Evolutionary conservation across 2,329 filamentous ascomycete species (phyloP).

Genomic region (Pestalotiopsis sp.): DNA sequence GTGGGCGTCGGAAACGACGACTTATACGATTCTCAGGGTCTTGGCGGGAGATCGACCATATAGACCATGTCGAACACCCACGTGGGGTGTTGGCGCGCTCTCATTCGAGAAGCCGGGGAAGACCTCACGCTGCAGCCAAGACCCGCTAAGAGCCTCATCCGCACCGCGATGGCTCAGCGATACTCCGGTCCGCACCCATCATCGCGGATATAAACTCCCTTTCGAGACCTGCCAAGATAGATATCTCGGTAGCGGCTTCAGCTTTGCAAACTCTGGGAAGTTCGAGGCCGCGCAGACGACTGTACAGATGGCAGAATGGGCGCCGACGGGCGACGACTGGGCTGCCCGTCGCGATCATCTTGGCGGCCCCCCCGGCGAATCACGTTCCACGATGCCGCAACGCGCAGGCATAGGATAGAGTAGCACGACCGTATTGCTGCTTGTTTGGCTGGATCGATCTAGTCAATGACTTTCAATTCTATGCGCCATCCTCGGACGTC

Average conservation of each 20-base stretch:
- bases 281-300: not conserved
- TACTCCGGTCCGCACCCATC: not conserved
- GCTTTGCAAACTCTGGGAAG: slow-evolving; percentile 2
- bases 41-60: slow-evolving; percentile 8
- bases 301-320: not conserved
- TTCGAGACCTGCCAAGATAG: slow-evolving; percentile 8
- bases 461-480: not conserved
- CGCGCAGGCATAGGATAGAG: not conserved
- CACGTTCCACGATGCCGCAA: not conserved
- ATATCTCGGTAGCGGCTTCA: slow-evolving; percentile 10
- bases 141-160: slow-evolving; percentile 11
- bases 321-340: not conserved
- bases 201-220: slow-evolving; percentile 1
- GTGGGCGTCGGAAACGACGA: not conserved
- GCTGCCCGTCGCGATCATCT: not conserved
- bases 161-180: not conserved
- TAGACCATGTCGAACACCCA: slow-evolving; percentile 1
- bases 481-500: slow-evolving; percentile 4
- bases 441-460: not conserved
- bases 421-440: not conserved
- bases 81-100: slow-evolving; percentile 7
- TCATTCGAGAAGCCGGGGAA: slow-evolving; percentile 8
- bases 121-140: slow-evolving; percentile 2
- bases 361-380: not conserved
- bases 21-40: not conserved